phyloP scores from a whole-genome alignment of 163 green algal genomes.

The Scenedesmus sp. region DNA sequence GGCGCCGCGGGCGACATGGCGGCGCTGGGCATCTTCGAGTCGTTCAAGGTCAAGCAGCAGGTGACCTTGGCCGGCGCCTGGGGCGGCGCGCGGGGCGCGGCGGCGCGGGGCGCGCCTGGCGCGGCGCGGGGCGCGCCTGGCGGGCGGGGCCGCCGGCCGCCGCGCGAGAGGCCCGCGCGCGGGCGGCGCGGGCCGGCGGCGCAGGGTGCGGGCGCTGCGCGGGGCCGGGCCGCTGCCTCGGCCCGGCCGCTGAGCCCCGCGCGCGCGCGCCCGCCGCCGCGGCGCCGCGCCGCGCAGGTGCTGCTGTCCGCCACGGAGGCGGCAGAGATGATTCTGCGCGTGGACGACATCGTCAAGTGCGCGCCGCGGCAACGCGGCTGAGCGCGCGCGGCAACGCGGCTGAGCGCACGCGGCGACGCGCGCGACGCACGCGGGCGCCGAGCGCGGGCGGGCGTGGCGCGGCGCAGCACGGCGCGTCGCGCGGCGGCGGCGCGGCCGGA shows the following conservation, averaged over 20 bases:
- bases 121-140: not conserved
- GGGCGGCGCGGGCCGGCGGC: no score
- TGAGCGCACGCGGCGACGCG: no score
- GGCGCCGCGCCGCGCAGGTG: conserved; percentile 71
- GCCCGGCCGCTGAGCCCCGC: no score
- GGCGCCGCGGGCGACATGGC: conserved; percentile 77
- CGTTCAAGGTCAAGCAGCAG: conserved; percentile 92
- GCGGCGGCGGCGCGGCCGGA: no score
- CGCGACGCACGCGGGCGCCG: no score
- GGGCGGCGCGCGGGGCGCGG: not conserved
- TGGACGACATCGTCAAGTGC: conserved; percentile 98
- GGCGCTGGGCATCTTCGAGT: conserved; percentile 91
- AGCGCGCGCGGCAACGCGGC: no score
- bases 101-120: not conserved
- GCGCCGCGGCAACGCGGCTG: conserved; percentile 76
- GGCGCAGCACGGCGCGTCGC: no score
- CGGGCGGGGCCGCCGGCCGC: not conserved
- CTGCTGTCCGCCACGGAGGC: conserved; percentile 96
- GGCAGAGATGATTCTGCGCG: conserved; percentile 98
- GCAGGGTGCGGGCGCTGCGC: no score
- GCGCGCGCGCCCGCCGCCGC: no score
- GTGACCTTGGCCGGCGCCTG: conserved; percentile 44
- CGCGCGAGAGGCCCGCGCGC: no score
- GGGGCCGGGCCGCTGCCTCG: not conserved
- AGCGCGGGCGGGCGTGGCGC: no score